Conservation (phyloP, 2,329 filamentous ascomycete genomes). For the Pseudogymnoascus pannorum region DNA sequence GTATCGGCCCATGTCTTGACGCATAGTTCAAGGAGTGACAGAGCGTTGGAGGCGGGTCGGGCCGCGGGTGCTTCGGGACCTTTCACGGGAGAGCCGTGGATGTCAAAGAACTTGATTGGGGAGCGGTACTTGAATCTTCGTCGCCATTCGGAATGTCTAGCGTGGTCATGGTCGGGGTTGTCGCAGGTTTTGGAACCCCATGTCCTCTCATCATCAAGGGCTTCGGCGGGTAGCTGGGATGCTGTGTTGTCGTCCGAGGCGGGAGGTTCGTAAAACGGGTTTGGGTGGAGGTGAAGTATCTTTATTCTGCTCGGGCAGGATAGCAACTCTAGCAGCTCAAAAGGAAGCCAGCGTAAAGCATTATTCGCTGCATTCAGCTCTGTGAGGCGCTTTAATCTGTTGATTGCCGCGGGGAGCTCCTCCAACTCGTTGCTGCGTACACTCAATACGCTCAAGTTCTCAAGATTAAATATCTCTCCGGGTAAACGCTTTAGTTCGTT, state of each 20-base stretch:
- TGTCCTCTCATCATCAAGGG: not conserved
- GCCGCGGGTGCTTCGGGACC: conserved; percentile 21
- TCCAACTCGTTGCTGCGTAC: conserved; percentile 56
- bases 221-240: not conserved
- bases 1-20: conserved; percentile 21
- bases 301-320: conserved; percentile 38
- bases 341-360: conserved; percentile 51
- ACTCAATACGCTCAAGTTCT: conserved; percentile 56
- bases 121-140: conserved; percentile 23
- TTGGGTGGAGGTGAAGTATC: conserved; percentile 52
- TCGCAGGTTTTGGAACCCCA: not conserved
- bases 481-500: conserved; percentile 54
- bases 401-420: conserved; percentile 54
- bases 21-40: conserved; percentile 27
- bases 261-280: conserved; percentile 47
- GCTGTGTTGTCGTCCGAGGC: not conserved
- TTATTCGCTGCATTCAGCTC: conserved; percentile 63
- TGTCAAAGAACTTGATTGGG: conserved; percentile 24
- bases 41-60: conserved; percentile 20
- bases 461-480: conserved; percentile 51
- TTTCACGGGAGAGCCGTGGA: conserved; percentile 22
- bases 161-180: not conserved
- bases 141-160: conserved; percentile 20
- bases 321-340: conserved; percentile 53
- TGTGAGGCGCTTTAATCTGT: conserved; percentile 48